Evolutionary conservation across 1,284 basidiomycete genomes (phyloP).

Genomic region (Hymenochaete sp.): DNA sequence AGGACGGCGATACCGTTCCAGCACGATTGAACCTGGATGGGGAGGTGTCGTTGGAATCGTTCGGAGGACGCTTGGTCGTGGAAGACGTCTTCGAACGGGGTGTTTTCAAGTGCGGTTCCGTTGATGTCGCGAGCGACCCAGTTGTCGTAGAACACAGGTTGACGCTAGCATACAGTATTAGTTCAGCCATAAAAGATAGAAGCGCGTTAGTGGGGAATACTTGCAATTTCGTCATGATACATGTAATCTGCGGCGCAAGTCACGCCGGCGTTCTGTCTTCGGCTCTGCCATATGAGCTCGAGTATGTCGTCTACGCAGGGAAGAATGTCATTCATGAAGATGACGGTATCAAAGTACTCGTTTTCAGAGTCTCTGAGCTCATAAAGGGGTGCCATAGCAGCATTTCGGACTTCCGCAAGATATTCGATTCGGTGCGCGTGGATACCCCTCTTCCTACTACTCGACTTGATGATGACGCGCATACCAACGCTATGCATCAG

Average conservation of each 20-base stretch:
- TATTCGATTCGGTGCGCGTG: conserved; percentile 99
- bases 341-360: conserved; percentile 88
- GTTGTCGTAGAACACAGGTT: conserved; percentile 95
- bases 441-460: conserved; percentile 83
- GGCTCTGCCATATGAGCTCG: conserved; percentile 90
- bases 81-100: conserved; percentile 89
- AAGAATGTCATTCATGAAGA: conserved; percentile 98
- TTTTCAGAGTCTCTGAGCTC: conserved; percentile 84
- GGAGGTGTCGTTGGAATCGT: conserved; percentile 84
- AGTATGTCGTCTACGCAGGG: conserved; percentile 93
- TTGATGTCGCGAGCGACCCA: conserved; percentile 98
- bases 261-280: conserved; percentile 88
- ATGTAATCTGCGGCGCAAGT: conserved; percentile 96
- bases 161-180: conserved; percentile 33
- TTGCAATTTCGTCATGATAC: conserved; percentile 88
- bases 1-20: conserved; percentile 95
- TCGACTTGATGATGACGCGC: conserved; percentile 84
- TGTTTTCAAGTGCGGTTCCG: conserved; percentile 92
- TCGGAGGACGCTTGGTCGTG: conserved; percentile 67
- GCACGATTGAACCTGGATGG: conserved; percentile 90
- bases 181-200: background rate
- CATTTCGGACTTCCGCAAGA: conserved; percentile 92
- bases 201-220: conserved; percentile 22
- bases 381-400: conserved; percentile 86
- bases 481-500: conserved; percentile 82